Base-by-base conservation (phyloP, 1,284 basidiomycete species). In the Sporisorium scitamineum region DNA sequence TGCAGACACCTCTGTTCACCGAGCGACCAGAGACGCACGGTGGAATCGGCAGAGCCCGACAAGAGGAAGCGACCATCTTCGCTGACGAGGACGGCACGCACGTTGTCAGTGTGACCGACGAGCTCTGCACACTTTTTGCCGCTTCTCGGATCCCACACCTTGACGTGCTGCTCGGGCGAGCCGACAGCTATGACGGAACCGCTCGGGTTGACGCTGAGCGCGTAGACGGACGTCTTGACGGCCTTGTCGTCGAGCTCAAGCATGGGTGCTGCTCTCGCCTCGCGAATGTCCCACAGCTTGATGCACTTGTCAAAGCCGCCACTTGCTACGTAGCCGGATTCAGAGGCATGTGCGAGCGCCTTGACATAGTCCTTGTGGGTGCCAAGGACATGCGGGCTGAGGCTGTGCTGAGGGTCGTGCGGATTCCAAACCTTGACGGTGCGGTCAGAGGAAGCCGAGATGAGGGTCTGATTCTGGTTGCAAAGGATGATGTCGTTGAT, bases 401-500 rank as follows among this genome's bases (percentile, higher is more conserved):
- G 91, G 70, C 91, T 90, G 48, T 70, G 81, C 58, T 80, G 85
- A 80, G 87, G 80, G 2, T 90, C 88, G 84, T 98, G 94, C 0
- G 96, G 95, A 60, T 90, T 92, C 96, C 97, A 99, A 0, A 94
- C 91, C 83, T 95, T 94, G 77, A 99, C 89, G 16, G 94, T 94
- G 10, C 95, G 94, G 85, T 99, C 96, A 3, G 95, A 97, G 0
- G 96, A 98, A 0, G 93, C 96, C 50, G 96, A 95, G 48, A 97
- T 89, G 55, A 97, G 93, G 3, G 94, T 97, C 85, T 96, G 94
- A 79, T 97, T 95, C 73, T 91, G 88, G 83, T 97, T 96, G 87
- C 93, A 95, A 14, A 99, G 89, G 8, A 95, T 84, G 65, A 99
- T 91, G 81, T 98, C 96, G 86, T 97, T 98, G 51, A 98, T 91